Evolutionary conservation across 176 grass and related monocot genomes (phyloP).

Genomic region (Hordeum vulgare): MorexV3_pseudomolecules_assembly NC_058521.1:455547736-455548235

Average conservation of each 20-base stretch:
- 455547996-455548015: conserved; percentile 1
- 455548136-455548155: neutral
- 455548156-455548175: neutral
- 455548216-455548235: too few species aligned
- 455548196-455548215: neutral
- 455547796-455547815: conserved; percentile 22
- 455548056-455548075: neutral
- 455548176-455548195: neutral
- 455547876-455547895: neutral
- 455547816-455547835: conserved; percentile 9
- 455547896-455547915: neutral
- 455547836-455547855: neutral
- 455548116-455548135: neutral
- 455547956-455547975: neutral
- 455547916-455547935: neutral
- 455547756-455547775: neutral
- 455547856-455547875: neutral
- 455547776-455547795: neutral
- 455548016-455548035: neutral
- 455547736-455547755: neutral
- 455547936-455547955: neutral
- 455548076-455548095: neutral
- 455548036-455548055: neutral
- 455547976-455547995: neutral
- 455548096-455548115: neutral